Evolutionary conservation across 2,329 filamentous ascomycete genomes (phyloP), one percentile per base, ranked within the genome.

Genomic region (Camptophora hylomeconis): DNA sequence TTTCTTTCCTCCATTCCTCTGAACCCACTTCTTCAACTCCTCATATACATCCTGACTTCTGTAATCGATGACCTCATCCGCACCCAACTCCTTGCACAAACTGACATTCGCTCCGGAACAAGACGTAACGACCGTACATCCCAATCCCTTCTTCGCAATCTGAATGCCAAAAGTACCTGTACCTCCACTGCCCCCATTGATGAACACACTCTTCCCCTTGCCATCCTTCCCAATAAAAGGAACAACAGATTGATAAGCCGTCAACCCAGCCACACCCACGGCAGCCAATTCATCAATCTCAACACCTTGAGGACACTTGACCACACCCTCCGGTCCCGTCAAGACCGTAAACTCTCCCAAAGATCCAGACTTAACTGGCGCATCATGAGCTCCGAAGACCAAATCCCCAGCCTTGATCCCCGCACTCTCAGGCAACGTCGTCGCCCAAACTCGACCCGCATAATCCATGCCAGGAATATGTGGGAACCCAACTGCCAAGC

Each of bases 51-150:
- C 52, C 20, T 32, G 29, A 5, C 30, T 49, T 12, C 60, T 64
- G 45, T 77, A 76, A 41, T 76, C 68, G 26, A 75, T 58, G 12
- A 75, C 61, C 32, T 71, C 66, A 39, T 77, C 69, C 5, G 74
- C 74, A 1, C 74, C 74, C 1, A 78, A 49, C 3, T 52, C 50
- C 36, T 61, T 60, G 44, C 68, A 71, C 2, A 77, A 47, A 20
- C 66, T 61, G 0, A 63, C 54, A 45, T 78, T 79, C 3, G 49
- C 48, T 1, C 54, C 58, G 8, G 71, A 76, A 44, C 73, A 79
- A 5, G 61, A 62, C 2, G 60, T 57, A 2, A 66, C 69, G 17
- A 79, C 72, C 36, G 65, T 54, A 62, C 53, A 45, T 76, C 78
- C 5, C 39, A 66, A 72, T 0, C 71, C 72, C 0, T 56, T 54